Percentiles rank a stretch among this genome's conserved stretches.
Evolutionary conservation across 176 grass and related monocot genomes (phyloP).

Genomic region (Oryza officinalis): DNA sequence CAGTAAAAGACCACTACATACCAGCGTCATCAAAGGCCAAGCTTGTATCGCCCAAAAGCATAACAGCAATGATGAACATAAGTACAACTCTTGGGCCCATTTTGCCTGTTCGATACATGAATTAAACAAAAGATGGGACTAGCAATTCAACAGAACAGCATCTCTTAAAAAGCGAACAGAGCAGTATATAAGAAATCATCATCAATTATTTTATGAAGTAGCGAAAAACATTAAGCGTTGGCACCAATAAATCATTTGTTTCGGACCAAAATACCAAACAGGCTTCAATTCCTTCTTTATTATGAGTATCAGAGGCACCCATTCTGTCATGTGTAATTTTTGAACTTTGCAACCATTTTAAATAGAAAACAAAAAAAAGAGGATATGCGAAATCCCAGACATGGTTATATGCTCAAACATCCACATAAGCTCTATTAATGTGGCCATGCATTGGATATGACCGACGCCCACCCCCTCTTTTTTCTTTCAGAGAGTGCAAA

Average conservation of each 20-base stretch:
- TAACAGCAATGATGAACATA: conserved; percentile 29
- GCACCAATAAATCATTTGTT: background rate
- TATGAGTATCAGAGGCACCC: background rate
- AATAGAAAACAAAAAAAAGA: background rate
- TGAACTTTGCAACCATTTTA: background rate
- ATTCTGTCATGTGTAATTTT: background rate
- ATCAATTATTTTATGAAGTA: background rate
- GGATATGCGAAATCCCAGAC: background rate
- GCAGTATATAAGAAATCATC: background rate
- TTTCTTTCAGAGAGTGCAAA: background rate
- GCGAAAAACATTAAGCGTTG: background rate
- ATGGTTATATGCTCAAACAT: background rate
- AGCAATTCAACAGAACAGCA: background rate
- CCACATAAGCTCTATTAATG: background rate
- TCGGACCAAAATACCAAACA: background rate
- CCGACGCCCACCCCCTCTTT: background rate
- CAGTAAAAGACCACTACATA: conserved; percentile 7
- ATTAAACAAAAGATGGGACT: background rate
- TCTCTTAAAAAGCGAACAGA: background rate
- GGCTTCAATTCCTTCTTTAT: background rate
- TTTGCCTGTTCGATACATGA: conserved; percentile 26
- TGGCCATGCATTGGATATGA: background rate
- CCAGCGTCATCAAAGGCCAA: conserved; percentile 42
- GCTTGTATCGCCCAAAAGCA: conserved; percentile 13
- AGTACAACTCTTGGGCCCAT: conserved; percentile 40